Base-by-base conservation (phyloP, 108 stramenopile species). In the Asterionellopsis glacialis region DNA sequence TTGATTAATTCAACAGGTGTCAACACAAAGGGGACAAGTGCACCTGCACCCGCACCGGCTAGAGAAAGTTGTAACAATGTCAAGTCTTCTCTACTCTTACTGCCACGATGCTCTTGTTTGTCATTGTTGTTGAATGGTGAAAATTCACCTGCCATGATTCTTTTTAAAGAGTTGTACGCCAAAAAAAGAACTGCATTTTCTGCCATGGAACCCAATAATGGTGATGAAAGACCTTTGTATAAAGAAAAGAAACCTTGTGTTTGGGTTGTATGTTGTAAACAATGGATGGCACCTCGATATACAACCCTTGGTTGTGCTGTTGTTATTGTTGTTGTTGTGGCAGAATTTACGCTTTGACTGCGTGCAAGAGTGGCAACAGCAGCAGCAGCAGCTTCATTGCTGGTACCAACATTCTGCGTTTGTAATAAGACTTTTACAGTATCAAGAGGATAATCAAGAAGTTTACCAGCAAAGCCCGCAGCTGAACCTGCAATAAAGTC, bases 401-500 rank as follows among this genome's bases (percentile, higher is more conserved):
- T 38, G 28, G 45, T 45, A 45, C 33, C 41, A 10, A 67, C 57
- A 28, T 63, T 51, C 48, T 72, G 66, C 5, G 76, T 77, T 40
- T 77, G 76, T 11, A 77, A 44, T 6, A 74, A 47, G 0, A 73
- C 79, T 49, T 80, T 80, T 42, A 80, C 75, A 4, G 79, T 80
- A 24, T 80, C 79, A 15, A 80, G 48, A 24, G 79, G 79, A 65
- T 76, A 76, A 49, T 80, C 79, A 11, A 80, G 39, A 26, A 80
- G 33, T 52, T 80, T 80, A 11, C 67, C 79, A 11, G 60, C 53
- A 53, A 80, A 80, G 11, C 79, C 79, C 11, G 67, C 79, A 0
- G 64, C 65, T 11, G 75, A 66, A 15, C 79, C 79, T 5, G 79
- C 79, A n/a, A 73, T 56, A 59, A 80, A 80, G 44, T 80, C 75